A percentile compares a stretch with the other conserved stretches of the same genome.
Evolutionary conservation across 1,284 basidiomycete genomes (phyloP).

Genomic region (Tetrapyrgos nigripes): DNA sequence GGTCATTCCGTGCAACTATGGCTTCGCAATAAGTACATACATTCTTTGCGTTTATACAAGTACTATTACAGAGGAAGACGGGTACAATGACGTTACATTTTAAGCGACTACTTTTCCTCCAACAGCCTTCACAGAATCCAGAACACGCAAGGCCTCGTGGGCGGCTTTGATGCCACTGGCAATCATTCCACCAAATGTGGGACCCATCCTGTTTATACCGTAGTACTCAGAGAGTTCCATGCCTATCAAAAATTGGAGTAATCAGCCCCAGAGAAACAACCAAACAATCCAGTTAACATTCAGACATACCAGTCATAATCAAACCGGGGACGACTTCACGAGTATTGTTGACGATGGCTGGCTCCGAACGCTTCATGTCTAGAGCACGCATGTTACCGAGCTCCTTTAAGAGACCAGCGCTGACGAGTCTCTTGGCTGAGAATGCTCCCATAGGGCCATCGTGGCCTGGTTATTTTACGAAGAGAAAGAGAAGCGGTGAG

Average conservation of each 20-base stretch:
- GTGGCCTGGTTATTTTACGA: slow-evolving; percentile 59
- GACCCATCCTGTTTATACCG: slow-evolving; percentile 83
- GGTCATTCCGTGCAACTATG: too few relatives aligned
- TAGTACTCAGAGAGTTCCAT: slow-evolving; percentile 90
- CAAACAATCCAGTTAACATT: neutral
- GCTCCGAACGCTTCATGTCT: slow-evolving; percentile 83
- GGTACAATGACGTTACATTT: slow-evolving; percentile 22
- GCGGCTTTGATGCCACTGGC: slow-evolving; percentile 82
- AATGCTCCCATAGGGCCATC: slow-evolving; percentile 90
- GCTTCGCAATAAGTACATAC: too few relatives aligned
- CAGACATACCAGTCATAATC: slow-evolving; percentile 69
- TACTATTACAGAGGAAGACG: too few relatives aligned
- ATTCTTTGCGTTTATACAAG: too few relatives aligned
- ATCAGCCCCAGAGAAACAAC: neutral
- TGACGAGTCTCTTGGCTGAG: slow-evolving; percentile 83
- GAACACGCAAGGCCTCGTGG: slow-evolving; percentile 71
- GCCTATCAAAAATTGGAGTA: slow-evolving; percentile 44
- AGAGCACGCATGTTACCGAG: slow-evolving; percentile 84
- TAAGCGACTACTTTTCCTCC: slow-evolving; percentile 71
- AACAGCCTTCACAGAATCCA: slow-evolving; percentile 64
- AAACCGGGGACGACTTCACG: slow-evolving; percentile 84
- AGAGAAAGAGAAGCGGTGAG: too few relatives aligned
- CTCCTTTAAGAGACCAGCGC: slow-evolving; percentile 77
- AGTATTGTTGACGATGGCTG: slow-evolving; percentile 79
- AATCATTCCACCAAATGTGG: slow-evolving; percentile 86